Evolutionary conservation across 1,284 basidiomycete genomes (phyloP), one percentile per base, ranked within the genome.

Genomic region (Fomitopsis betulina): DNA sequence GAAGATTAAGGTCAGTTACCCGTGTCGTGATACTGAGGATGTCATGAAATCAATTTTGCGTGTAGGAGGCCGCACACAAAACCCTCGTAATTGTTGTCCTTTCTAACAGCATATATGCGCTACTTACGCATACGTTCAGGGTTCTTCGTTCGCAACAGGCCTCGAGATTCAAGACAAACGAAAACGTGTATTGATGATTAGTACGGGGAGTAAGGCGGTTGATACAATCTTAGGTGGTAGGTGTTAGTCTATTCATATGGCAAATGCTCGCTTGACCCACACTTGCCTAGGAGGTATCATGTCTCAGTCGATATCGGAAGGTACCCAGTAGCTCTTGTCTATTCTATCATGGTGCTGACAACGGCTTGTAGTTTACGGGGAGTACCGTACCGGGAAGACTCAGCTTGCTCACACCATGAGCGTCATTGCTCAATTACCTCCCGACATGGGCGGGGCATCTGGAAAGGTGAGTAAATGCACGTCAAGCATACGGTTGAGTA

Each of bases 381-480:
- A 93, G 70, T 88, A 86, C 69, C 83, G 90, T 21, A 94, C 92
- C 0, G 91, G 91, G 42, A 94, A 96, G 76, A 96, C 94, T 5
- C 94, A 96, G 68, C 78, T 96, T 43, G 92, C 91, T 27, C 94
- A 96, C 74, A 97, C 94, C 8, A 89, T 96, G 79, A 93, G 91
- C 65, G 92, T 97, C 12, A 78, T 94, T 8, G 76, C 92, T 3
- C 95, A 97, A 68, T 81, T 97, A 37, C 94, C 95, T 23, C 77
- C 86, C 4, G 94, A 96, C 57, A 83, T 95, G 69, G 94, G 94
- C 13, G 94, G 94, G 9, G 94, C 92, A 0, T 82, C 87, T 25
- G 94, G 94, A 52, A 96, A 96, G 78, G 89, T 87, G 47, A 37
- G 25, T 66, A 37, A 58, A 62, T 55, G 60, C 57, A 42, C 55